Percentiles rank a stretch among this genome's conserved stretches.
These are phyloP conservation scores for Leptodontidium sp. DNA, from an alignment of 2,329 filamentous ascomycete species.

Conservation along the genomic window DNA sequence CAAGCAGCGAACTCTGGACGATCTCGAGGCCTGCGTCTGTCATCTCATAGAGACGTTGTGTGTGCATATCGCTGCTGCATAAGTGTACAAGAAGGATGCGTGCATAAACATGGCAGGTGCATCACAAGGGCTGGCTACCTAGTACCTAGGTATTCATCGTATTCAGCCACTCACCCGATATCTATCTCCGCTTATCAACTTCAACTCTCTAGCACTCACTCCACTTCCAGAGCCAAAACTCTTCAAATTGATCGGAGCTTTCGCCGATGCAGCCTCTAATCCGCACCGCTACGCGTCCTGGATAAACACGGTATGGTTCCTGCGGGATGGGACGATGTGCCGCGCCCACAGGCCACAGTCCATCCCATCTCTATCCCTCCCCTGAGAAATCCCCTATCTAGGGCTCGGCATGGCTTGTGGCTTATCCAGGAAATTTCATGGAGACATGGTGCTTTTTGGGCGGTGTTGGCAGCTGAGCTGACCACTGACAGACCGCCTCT, in stretches of 20 bases:
- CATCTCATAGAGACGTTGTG: conserved; percentile 2
- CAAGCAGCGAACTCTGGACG: background rate
- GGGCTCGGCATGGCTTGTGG: conserved; percentile 12
- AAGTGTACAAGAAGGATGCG: too few relatives aligned
- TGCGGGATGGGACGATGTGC: conserved; percentile 7
- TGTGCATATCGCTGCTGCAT: conserved; percentile 1
- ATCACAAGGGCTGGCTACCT: background rate
- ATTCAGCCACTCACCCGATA: background rate
- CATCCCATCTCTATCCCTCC: background rate
- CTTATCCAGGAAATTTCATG: conserved; percentile 16
- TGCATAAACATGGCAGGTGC: background rate
- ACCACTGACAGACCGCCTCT: conserved; percentile 12
- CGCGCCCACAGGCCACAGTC: background rate
- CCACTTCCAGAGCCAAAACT: background rate
- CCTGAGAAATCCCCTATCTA: conserved; percentile 1
- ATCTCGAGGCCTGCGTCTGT: background rate
- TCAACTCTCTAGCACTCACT: background rate
- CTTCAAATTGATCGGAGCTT: background rate
- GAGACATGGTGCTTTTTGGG: conserved; percentile 3
- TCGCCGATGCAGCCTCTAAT: background rate
- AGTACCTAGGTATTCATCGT: background rate
- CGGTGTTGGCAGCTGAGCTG: conserved; percentile 8
- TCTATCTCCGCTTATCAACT: background rate
- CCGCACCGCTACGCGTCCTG: conserved; percentile 9
- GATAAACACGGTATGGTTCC: background rate